Evolutionary conservation across 371 early-diverging fungal genomes (phyloP), one percentile per base, ranked within the genome.

Genomic region (Mortierella sp.): DNA sequence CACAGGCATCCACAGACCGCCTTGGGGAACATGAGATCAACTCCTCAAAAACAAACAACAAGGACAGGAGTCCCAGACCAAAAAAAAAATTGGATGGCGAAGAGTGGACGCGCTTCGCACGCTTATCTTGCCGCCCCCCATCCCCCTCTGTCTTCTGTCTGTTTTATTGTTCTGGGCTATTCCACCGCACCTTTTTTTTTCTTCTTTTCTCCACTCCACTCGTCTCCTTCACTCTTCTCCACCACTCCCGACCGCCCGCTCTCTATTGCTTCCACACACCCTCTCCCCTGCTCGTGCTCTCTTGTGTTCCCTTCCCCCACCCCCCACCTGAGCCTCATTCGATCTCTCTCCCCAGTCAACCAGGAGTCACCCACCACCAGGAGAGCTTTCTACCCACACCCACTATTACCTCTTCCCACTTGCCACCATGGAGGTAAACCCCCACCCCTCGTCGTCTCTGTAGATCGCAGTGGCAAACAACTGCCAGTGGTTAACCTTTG

Each of bases 351-450:
- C 43, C 7, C 48, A 1, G 1, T 42, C 13, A 43, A 23, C 19
- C 30, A 27, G 23, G 34, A 66, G 8, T 52, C 41, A 38, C 47
- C 28, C 43, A 27, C 28, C 42, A 16, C 26, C 50, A 27, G 28
- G 45, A 55, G n/a, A n/a, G n/a, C n/a, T n/a, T n/a, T n/a, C n/a
- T n/a, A n/a, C n/a, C n/a, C n/a, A n/a, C n/a, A n/a, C n/a, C n/a
- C n/a, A n/a, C n/a, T n/a, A n/a, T n/a, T n/a, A n/a, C 23, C 57
- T 19, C 57, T 38, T 58, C 58, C 14, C 45, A 30, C 50, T 53
- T 39, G 27, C 31, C 24, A 51, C 28, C 52, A 66, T 66, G 54
- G 58, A 66, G 59, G 58, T 64, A 60, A 19, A 5, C 16, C 9
- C 16, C n/a, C 28, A 51, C 18, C 2, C 26, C 41, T 19, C 7